Conservation (phyloP, 768 basidiomycete species). For the Trametes maxima region DNA sequence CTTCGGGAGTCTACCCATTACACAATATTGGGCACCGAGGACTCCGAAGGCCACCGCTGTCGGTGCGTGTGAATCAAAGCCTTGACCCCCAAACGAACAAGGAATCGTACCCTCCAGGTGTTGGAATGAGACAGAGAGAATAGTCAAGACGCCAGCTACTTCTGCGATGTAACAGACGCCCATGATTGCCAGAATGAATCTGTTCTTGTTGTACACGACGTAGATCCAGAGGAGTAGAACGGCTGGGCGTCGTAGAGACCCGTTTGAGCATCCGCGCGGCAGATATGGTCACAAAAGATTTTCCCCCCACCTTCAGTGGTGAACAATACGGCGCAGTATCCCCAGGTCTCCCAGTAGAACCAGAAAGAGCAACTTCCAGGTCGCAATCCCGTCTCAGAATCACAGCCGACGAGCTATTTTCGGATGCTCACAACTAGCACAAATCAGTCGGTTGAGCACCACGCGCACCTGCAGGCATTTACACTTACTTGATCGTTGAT, state of each 20-base stretch:
- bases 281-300: neutral
- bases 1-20: slow-evolving; percentile 16
- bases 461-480: neutral
- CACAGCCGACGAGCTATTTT: neutral
- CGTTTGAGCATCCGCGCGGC: neutral
- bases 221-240: slow-evolving; percentile 36
- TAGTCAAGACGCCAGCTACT: slow-evolving; percentile 21
- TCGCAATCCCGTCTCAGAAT: neutral
- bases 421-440: slow-evolving; percentile 13
- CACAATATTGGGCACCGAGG: slow-evolving; percentile 26
- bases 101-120: slow-evolving; percentile 14
- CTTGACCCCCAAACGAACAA: neutral
- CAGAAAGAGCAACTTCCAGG: slow-evolving; percentile 30
- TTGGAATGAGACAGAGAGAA: slow-evolving; percentile 28
- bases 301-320: slow-evolving; percentile 23
- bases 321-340: slow-evolving; percentile 27
- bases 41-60: slow-evolving; percentile 17
- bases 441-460: neutral
- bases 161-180: slow-evolving; percentile 24
- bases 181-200: slow-evolving; percentile 24
- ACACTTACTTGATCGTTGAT: slow-evolving; percentile 15
- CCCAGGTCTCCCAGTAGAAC: slow-evolving; percentile 35
- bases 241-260: slow-evolving; percentile 17
- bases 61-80: neutral
- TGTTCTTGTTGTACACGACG: slow-evolving; percentile 32